Evolutionary conservation across 2,329 filamentous ascomycete genomes (phyloP), one percentile per base, ranked within the genome.

Genomic region (Xylariaceae sp.): DNA sequence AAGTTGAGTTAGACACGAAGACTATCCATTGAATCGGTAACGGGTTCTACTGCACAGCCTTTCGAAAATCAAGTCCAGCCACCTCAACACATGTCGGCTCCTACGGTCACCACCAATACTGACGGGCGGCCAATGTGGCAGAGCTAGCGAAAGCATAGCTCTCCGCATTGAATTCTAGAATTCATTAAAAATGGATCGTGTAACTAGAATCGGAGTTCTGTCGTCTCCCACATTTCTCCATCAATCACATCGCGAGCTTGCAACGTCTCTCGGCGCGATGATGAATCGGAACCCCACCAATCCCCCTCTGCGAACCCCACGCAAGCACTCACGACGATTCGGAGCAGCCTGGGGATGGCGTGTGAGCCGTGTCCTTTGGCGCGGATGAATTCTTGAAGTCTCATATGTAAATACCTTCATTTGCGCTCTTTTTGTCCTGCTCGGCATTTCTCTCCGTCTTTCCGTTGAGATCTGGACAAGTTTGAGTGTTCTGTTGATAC

Each of bases 211-310:
- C 22, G 22, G 22, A 28, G 22, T 4, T 28, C 22, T 38, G 5
- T 38, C 10, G 5, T 38, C 34, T 9, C 48, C 43, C 39, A 7
- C 34, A 45, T 56, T 59, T 56, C 57, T 53, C 57, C 57, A 55
- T 53, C 55, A 59, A 58, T 58, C 55, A 58, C 19, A 50, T 42
- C 31, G 36, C 50, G 9, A 11, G 49, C 17, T 47, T 39, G 19
- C 12, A 16, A 44, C 3, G 28, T 19, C 34, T 13, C 22, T 58
- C 56, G 56, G 54, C 47, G 40, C 16, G 54, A 55, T 52, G 51
- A 58, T 54, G 54, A 38, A 19, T 53, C 49, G 54, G 49, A 38
- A 43, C 44, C 39, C 56, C 56, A 49, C 54, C 7, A 45, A 47
- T 36, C 33, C 39, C 31, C 50, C 39, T 47, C 50, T 53, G 14